Evolutionary conservation across 2,329 filamentous ascomycete genomes (phyloP).

Genomic region (Cordyceps cateniannulata): DNA sequence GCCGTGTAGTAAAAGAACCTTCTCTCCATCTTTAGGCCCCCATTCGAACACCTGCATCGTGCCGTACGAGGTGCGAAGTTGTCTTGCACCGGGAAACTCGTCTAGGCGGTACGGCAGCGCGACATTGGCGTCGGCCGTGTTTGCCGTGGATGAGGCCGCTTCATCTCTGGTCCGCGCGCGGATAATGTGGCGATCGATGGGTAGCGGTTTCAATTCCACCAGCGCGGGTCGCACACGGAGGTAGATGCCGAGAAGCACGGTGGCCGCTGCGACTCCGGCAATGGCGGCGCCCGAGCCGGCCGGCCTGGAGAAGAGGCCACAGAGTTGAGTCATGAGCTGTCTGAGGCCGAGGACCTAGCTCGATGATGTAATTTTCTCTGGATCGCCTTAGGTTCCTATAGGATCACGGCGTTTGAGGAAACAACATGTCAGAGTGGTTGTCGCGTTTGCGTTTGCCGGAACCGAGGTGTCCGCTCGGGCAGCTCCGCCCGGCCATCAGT

Average conservation of each 20-base stretch:
- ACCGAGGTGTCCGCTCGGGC: neutral
- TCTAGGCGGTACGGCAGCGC: slow-evolving; percentile 60
- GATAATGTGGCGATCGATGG: slow-evolving; percentile 2
- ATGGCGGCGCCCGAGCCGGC: neutral
- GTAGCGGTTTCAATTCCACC: neutral
- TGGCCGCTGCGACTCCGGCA: neutral
- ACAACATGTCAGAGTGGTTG: neutral
- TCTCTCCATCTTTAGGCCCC: slow-evolving; percentile 64
- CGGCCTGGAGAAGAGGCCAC: neutral
- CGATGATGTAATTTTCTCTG: neutral
- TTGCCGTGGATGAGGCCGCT: neutral
- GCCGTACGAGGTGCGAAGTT: slow-evolving; percentile 66
- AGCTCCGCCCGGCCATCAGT: neutral
- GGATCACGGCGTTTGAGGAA: too few species aligned
- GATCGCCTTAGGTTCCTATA: too few species aligned
- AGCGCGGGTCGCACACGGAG: slow-evolving; percentile 24
- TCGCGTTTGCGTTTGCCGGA: too few species aligned
- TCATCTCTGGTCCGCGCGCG: slow-evolving; percentile 6
- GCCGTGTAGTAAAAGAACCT: slow-evolving; percentile 71
- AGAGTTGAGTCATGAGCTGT: neutral
- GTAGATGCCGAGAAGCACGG: slow-evolving; percentile 18
- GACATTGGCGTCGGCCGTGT: slow-evolving; percentile 15
- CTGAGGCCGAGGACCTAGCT: neutral
- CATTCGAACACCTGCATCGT: slow-evolving; percentile 72
- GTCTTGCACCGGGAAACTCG: slow-evolving; percentile 60